Percentiles rank a stretch among this genome's conserved stretches.
These are phyloP conservation scores for Venturia pyrina DNA, from an alignment of 2,329 filamentous ascomycete species.

Conservation along the genomic window DNA sequence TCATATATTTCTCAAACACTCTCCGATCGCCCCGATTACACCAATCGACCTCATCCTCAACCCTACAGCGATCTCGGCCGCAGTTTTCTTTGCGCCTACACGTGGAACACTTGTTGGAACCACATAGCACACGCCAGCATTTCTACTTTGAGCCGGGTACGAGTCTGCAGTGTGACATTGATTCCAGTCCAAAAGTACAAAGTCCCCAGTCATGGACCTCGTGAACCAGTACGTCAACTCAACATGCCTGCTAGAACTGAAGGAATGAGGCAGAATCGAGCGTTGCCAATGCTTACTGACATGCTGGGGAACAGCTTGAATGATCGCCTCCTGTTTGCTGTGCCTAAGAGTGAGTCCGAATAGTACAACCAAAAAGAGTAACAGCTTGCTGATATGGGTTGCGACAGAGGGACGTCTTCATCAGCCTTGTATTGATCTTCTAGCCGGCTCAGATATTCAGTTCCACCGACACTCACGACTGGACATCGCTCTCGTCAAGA, in stretches of 20 bases:
- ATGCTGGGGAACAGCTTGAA: slow-evolving; percentile 53
- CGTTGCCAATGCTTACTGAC: slow-evolving; percentile 11
- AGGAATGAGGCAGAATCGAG: neutral
- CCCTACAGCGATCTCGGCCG: neutral
- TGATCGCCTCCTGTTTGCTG: slow-evolving; percentile 86
- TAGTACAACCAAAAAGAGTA: slow-evolving; percentile 10
- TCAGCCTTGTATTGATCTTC: slow-evolving; percentile 76
- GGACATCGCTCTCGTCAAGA: slow-evolving; percentile 96
- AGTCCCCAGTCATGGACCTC: slow-evolving; percentile 3
- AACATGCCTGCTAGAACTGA: neutral
- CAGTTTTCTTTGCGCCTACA: neutral
- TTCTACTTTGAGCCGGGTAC: neutral
- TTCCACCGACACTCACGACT: slow-evolving; percentile 91
- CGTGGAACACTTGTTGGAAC: neutral
- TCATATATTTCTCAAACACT: neutral
- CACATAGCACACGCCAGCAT: neutral
- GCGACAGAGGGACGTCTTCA: slow-evolving; percentile 80
- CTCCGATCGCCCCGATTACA: neutral
- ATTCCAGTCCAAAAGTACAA: neutral
- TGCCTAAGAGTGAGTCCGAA: slow-evolving; percentile 80
- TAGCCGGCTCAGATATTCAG: slow-evolving; percentile 90
- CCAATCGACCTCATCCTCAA: neutral
- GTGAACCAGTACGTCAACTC: neutral
- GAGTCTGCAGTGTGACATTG: neutral
- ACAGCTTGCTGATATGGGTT: neutral